Base-by-base conservation (phyloP, 2,329 filamentous ascomycete species). In the Zymoseptoria crescenta region DNA sequence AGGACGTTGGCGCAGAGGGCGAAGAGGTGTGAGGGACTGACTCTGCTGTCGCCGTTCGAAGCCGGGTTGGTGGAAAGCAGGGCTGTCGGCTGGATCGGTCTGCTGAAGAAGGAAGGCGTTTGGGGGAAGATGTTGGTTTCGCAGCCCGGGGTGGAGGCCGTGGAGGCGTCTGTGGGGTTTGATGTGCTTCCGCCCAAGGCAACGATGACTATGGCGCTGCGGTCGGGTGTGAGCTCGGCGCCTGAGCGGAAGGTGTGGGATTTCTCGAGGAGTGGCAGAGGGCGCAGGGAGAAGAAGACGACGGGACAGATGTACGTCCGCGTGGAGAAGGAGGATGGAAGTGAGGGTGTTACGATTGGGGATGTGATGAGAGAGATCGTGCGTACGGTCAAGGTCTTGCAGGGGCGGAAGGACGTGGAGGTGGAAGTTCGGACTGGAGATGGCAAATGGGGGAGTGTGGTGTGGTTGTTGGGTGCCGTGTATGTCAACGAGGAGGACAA, bases 381-480 rank as follows among this genome's bases (percentile, higher is more conserved):
- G 10, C 10, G 9, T 2, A 6, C 10, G 35, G 35, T 16, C 10
- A 45, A 16, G 9, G 13, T 45, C 5, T 7, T 45, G 35, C 35
- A 45, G 9, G 35, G 35, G 2, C 13, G n/a, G 13, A 16, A 45
- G 16, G 16, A 45, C n/a, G 35, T 16, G 35, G 35, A 45, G 35
- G 13, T 45, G 2, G 35, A 45, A 16, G 35, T 45, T 13, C 13
- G 35, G 4, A n/a, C 9, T n/a, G 35, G 35, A 5, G 10, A 16
- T 45, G 35, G 35, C 2, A 45, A 45, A 7, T 45, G 51, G n/a
- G 29, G 29, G 9, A 28, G 9, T 29, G 27, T 52, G 3, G 49
- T 64, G 0, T 65, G 54, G 30, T 52, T 62, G 53, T n/a, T 65
- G 8, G 63, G 63, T 0, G 63, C 61, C 0, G 45, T 64, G 0